Base-by-base conservation (phyloP, 352 stramenopile genomes). In the Phytophthora nicotianae region DNA sequence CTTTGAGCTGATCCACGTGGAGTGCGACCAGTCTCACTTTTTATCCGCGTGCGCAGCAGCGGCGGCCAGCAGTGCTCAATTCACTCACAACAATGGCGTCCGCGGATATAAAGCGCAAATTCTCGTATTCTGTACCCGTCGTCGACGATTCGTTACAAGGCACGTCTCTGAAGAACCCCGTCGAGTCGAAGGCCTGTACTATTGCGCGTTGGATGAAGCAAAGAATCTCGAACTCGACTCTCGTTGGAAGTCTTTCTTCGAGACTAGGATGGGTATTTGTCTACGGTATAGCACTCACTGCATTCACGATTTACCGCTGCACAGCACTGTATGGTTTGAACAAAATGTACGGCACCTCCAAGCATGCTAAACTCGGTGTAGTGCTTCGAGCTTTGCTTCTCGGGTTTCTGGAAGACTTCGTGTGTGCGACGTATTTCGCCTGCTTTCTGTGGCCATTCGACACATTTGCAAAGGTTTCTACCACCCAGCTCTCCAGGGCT, bases 361-460 rank as follows among this genome's bases (percentile, higher is more conserved):
- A 58, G 3, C 16, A 49, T 2, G 16, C 16, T 5, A 50, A 64
- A 17, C 41, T 66, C 24, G 48, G 32, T 5, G 56, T 74, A 27
- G 41, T 63, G 6, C 13, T 50, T 0, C 24, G 35, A 14, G 72
- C 64, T 2, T 33, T 82, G 14, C n/a, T 11, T 38, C 51, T 85
- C 3, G 78, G 73, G 2, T 48, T 83, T 41, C 51, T 87, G 5
- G 69, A 87, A 55, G 78, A 87, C 53, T 55, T 75, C 10, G 55
- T 77, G 3, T 68, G 74, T 5, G 42, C 63, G 5, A 72, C 70
- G 16, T 61, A 62, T 35, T 69, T 68, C 20, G 51, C 27, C 1
- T 61, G 26, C 14, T 14, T 20, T 1, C 10, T 57, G 7, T 59
- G 45, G 62, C 4, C 47, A 0, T 63, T 58, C 26, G 55, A 65